Conservation (phyloP, 371 early-diverging fungal genomes). For the Coemansia sp. region DNA sequence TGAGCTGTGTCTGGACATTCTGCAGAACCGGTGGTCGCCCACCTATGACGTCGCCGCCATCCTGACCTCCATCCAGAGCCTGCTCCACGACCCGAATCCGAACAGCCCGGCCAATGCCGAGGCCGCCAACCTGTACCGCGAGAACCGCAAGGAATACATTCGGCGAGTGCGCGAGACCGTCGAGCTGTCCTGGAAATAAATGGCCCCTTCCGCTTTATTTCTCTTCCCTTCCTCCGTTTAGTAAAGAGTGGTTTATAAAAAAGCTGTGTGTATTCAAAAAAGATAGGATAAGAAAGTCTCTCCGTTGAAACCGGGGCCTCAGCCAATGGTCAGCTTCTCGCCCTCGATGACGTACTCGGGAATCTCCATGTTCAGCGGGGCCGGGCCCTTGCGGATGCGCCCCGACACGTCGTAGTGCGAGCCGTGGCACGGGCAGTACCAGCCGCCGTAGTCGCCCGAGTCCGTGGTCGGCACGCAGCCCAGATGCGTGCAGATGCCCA, state of each 20-base stretch:
- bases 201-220: neutral
- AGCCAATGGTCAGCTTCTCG: constrained; percentile 62
- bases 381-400: constrained; percentile 98
- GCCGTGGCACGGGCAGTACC: constrained; percentile 99
- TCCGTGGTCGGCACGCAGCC: constrained; percentile 98
- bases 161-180: constrained; percentile 93
- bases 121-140: constrained; percentile 93
- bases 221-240: neutral
- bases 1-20: constrained; percentile 97
- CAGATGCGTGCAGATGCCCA: constrained; percentile 98
- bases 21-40: constrained; percentile 98
- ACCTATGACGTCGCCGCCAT: constrained; percentile 97
- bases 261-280: constrained; percentile 1
- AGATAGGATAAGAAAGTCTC: neutral
- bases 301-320: neutral
- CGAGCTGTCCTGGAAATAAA: constrained; percentile 79
- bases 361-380: constrained; percentile 96
- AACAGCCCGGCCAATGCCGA: constrained; percentile 98
- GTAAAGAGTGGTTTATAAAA: no score
- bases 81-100: constrained; percentile 98
- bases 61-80: constrained; percentile 95
- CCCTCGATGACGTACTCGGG: constrained; percentile 75
- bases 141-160: constrained; percentile 92
- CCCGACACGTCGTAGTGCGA: constrained; percentile 92
- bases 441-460: constrained; percentile 96